A percentile compares a stretch with the other conserved stretches of the same genome.
These are phyloP conservation scores for Dothideomycetes sp. DNA, from an alignment of 2,329 filamentous ascomycete species.

Conservation along the genomic window DNA sequence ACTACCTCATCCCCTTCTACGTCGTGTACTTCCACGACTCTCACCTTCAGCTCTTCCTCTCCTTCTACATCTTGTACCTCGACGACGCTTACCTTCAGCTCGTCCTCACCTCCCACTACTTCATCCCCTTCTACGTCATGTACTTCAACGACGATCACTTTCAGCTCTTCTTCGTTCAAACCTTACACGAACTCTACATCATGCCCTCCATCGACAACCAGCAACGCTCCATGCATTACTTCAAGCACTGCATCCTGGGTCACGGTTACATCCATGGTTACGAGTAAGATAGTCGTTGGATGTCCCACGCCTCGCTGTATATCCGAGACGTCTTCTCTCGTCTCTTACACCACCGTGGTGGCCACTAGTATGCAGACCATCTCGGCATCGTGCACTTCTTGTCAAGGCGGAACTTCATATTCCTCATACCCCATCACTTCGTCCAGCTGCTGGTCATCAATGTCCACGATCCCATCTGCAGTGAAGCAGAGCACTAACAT, in stretches of 20 bases:
- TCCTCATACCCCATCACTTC: not conserved
- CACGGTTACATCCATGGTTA: no score
- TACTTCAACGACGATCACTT: not conserved
- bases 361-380: not conserved
- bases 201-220: not conserved
- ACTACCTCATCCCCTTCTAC: not conserved
- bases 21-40: not conserved
- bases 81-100: no score
- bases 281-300: no score
- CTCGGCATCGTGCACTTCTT: not conserved
- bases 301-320: not conserved
- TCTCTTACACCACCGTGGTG: constrained; percentile 1
- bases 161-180: not conserved
- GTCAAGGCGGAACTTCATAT: not conserved
- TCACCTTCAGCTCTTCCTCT: not conserved
- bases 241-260: not conserved
- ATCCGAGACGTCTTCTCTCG: not conserved
- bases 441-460: not conserved
- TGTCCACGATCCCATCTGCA: not conserved
- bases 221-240: not conserved
- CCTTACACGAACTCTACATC: not conserved
- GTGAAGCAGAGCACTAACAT: no score
- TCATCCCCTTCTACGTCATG: not conserved
- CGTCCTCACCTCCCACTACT: no score
- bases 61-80: no score